These are phyloP conservation scores for Neckera pumila DNA, from an alignment of 225 moss, liverwort and hornwort species.

Conservation along the genomic window DNA sequence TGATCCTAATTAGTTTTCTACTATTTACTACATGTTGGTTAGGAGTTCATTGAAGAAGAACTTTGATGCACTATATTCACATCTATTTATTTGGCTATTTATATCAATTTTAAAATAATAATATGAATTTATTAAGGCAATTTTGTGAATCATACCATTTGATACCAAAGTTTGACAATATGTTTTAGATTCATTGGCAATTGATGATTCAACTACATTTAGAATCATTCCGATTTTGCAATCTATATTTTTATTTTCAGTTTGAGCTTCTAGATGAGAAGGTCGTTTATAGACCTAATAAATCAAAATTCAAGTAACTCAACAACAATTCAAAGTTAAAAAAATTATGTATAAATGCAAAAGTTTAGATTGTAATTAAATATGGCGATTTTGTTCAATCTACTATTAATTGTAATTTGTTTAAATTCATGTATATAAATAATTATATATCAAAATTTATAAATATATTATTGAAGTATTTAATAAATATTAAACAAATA, in stretches of 20 bases:
- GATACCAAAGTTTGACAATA: neutral
- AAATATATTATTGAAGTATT: neutral
- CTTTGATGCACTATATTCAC: neutral
- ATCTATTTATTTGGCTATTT: neutral
- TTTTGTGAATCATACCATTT: neutral
- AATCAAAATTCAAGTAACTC: neutral
- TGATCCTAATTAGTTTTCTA: neutral
- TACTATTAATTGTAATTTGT: neutral
- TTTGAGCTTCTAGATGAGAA: neutral
- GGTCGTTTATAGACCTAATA: neutral
- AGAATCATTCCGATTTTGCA: neutral
- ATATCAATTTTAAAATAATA: neutral
- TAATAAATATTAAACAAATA: neutral
- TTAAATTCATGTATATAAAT: neutral
- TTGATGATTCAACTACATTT: neutral
- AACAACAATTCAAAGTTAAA: neutral
- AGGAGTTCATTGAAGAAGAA: too few species aligned
- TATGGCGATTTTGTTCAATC: rapidly evolving
- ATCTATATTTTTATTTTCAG: neutral
- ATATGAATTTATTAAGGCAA: neutral
- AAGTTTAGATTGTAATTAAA: neutral
- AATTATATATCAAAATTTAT: neutral
- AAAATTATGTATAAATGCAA: too few species aligned
- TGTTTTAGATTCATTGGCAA: neutral
- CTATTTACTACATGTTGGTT: too few species aligned